Evolutionary conservation across 768 basidiomycete genomes (phyloP), one percentile per base, ranked within the genome.

Genomic region (Mycena alexandri): DNA sequence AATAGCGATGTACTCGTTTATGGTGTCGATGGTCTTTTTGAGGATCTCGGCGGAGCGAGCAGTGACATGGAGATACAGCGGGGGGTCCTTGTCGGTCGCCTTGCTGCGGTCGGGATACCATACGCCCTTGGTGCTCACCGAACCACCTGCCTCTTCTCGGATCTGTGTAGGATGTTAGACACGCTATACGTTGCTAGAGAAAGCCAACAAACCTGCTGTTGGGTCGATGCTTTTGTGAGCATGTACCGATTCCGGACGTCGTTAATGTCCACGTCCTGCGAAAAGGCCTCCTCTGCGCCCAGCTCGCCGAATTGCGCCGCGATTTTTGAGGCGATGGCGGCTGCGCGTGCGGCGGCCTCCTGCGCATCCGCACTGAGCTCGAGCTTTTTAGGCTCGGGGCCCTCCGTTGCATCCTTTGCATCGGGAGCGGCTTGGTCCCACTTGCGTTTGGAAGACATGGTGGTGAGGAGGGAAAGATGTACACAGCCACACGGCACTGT

Each of bases 101-200:
- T 92, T 97, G 55, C 85, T 82, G 68, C 94, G 86, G 83, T 99
- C 97, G 0, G 97, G 97, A 74, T 98, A 95, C 97, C 97, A 99
- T 5, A 91, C 85, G 22, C 97, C 97, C 81, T 96, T 95, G 25
- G 97, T 98, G 61, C 91, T 90, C 41, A 98, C 91, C 1, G 93
- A 93, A 3, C 94, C 95, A 52, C 96, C 96, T 0, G 97, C 98
- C 53, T 98, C 91, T 63, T 93, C 91, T 68, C 94, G 84, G 71
- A 99, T 94, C 97, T 98, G 76, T 9, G 14, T 10, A 8, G 38
- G 5, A 24, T 21, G 25, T 63, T n/a, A 43, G 58, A 55, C 33
- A 50, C 17, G 21, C 19, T 25, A 24, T 6, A 43, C 17, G 25
- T 24, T 1, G 1, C 12, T 13, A 24, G 5, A 12, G n/a, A 47